A percentile compares a stretch with the other conserved stretches of the same genome.
phyloP scores from a whole-genome alignment of 1,284 basidiomycete genomes.

The Microbotryomycetes sp. region DNA sequence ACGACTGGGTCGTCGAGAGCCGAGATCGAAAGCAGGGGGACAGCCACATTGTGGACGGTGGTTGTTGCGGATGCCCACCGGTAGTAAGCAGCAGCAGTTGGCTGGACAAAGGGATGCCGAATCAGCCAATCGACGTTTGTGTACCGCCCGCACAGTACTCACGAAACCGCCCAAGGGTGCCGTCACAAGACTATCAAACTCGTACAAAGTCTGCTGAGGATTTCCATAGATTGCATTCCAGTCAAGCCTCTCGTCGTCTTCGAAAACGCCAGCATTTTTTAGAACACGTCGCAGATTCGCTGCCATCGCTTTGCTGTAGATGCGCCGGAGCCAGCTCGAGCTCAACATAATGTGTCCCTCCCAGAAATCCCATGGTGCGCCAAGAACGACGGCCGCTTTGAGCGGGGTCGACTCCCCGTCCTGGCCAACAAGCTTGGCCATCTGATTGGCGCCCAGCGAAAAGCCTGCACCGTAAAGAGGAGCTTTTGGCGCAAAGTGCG shows the following conservation, averaged over 20 bases:
- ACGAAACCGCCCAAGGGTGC: constrained; percentile 64
- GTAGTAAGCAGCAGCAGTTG: constrained; percentile 75
- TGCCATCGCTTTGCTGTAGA: constrained; percentile 36
- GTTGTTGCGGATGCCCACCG: constrained; percentile 32
- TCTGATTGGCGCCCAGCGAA: constrained; percentile 85
- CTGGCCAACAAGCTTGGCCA: constrained; percentile 86
- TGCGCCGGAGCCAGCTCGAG: constrained; percentile 16
- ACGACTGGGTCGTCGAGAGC: constrained; percentile 85
- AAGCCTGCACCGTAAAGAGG: constrained; percentile 83
- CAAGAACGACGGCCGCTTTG: constrained; percentile 65
- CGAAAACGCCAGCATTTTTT: constrained; percentile 46
- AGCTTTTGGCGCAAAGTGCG: constrained; percentile 65
- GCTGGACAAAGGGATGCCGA: constrained; percentile 32
- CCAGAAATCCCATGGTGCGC: constrained; percentile 69
- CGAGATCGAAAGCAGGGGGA: constrained; percentile 65
- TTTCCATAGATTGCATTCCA: constrained; percentile 31
- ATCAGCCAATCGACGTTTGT: not conserved
- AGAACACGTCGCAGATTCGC: constrained; percentile 27
- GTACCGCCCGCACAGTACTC: not conserved
- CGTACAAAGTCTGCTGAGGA: constrained; percentile 36
- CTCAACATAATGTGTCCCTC: constrained; percentile 41
- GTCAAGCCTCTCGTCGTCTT: constrained; percentile 26
- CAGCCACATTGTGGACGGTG: constrained; percentile 32
- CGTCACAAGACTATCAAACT: constrained; percentile 55
- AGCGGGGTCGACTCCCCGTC: constrained; percentile 72